A percentile compares a stretch with the other conserved stretches of the same genome.
Conservation (phyloP, 257 asterid genomes). For the Plantago ovata region DNA sequence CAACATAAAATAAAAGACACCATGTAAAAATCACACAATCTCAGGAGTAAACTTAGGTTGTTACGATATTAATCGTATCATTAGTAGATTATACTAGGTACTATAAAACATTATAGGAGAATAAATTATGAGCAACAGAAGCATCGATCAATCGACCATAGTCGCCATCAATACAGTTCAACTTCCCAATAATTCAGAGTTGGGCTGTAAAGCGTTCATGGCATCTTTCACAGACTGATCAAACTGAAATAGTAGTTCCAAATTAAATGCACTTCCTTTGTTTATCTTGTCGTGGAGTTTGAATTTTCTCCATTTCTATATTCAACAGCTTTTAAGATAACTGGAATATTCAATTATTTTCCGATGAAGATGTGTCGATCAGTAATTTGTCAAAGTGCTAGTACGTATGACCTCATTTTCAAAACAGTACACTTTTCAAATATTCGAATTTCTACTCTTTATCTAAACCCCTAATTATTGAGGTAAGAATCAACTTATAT, state of each 20-base stretch:
- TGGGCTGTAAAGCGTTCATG: constrained; percentile 26
- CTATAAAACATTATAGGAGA: constrained; percentile 12
- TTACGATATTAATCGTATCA: too few relatives aligned
- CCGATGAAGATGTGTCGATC: not conserved
- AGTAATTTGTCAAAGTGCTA: too few relatives aligned
- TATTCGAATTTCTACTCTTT: too few relatives aligned
- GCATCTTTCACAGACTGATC: constrained; percentile 12
- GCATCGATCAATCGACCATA: constrained; percentile 21
- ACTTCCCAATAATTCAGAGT: constrained; percentile 30
- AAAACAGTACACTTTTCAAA: too few relatives aligned
- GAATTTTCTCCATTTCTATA: not conserved
- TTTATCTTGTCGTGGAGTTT: constrained; percentile 21
- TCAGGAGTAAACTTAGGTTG: too few relatives aligned
- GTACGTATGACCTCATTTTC: too few relatives aligned
- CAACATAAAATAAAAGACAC: too few relatives aligned
- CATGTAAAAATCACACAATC: too few relatives aligned
- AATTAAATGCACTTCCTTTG: constrained; percentile 12
- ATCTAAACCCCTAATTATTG: too few relatives aligned
- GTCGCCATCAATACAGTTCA: constrained; percentile 40
- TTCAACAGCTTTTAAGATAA: too few relatives aligned
- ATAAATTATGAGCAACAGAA: constrained; percentile 3
- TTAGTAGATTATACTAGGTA: too few relatives aligned
- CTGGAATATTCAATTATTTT: not conserved
- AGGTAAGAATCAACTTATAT: too few relatives aligned
- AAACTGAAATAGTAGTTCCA: constrained; percentile 15